phyloP scores from a whole-genome alignment of 495 filamentous ascomycete species.

The Penicillium odoratum region DNA sequence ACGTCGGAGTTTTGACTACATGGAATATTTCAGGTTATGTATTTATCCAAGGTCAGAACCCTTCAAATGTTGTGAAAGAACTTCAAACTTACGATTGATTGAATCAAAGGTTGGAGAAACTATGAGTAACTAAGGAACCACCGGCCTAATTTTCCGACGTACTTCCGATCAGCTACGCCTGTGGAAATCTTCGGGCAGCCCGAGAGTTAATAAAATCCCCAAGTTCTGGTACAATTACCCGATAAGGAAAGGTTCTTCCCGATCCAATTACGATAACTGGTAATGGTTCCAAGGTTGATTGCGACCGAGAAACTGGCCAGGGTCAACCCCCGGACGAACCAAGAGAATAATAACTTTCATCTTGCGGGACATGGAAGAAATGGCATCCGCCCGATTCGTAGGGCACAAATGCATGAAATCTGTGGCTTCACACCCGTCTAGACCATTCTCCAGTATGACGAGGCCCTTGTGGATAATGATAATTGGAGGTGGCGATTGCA shows the following conservation, averaged over 20 bases:
- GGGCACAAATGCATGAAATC: too few species aligned
- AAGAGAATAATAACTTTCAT: too few species aligned
- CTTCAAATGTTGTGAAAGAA: not conserved
- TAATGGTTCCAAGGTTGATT: not conserved
- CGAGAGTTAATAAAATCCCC: not conserved
- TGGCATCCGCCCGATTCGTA: too few species aligned
- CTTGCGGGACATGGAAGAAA: not conserved
- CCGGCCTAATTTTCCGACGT: not conserved
- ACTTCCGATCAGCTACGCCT: not conserved
- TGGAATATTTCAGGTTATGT: too few species aligned
- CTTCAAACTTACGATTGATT: not conserved
- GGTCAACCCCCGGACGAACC: not conserved
- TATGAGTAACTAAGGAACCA: not conserved
- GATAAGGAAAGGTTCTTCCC: not conserved
- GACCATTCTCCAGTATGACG: constrained; percentile 1
- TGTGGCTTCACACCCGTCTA: not conserved
- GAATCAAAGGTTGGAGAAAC: not conserved
- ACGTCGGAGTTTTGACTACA: too few species aligned
- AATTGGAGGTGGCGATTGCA: constrained; percentile 16
- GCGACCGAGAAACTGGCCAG: not conserved
- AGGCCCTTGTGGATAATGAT: not conserved
- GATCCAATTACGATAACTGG: not conserved
- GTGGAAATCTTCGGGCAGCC: not conserved
- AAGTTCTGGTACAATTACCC: not conserved
- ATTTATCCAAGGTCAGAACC: too few species aligned